A percentile compares a stretch with the other conserved stretches of the same genome.
Evolutionary conservation across 1,284 basidiomycete genomes (phyloP).

Genomic region (Mycena sp.): DNA sequence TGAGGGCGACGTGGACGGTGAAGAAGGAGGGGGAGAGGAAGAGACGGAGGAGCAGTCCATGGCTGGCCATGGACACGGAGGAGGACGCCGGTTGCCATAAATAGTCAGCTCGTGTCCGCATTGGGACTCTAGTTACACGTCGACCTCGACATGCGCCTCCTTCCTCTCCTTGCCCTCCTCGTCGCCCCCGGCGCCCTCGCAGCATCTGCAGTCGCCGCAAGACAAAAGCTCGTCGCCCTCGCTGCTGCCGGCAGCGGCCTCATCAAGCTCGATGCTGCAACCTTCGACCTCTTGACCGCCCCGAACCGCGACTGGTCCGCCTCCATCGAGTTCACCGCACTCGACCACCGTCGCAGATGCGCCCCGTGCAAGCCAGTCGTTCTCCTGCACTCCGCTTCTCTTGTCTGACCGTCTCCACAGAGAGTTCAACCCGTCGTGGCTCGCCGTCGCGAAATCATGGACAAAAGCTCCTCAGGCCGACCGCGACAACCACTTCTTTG

Average conservation of each 20-base stretch:
- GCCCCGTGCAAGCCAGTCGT: slow-evolving; percentile 76
- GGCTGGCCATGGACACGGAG: slow-evolving; percentile 38
- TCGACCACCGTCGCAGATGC: slow-evolving; percentile 82
- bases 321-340: slow-evolving; percentile 86
- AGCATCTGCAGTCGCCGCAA: slow-evolving; percentile 49
- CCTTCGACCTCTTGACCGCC: slow-evolving; percentile 80
- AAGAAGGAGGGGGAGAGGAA: slow-evolving; percentile 93
- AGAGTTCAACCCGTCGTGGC: slow-evolving; percentile 86
- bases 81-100: no score
- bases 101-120: no score
- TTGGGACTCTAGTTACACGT: slow-evolving; percentile 27
- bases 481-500: slow-evolving; percentile 89
- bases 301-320: slow-evolving; percentile 86
- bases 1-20: slow-evolving; percentile 89
- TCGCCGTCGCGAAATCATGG: slow-evolving; percentile 86
- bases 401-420: slow-evolving; percentile 51
- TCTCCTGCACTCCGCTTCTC: background rate
- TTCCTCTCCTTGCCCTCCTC: slow-evolving; percentile 56
- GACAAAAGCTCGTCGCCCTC: slow-evolving; percentile 67
- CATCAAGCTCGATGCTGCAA: slow-evolving; percentile 79
- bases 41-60: slow-evolving; percentile 86
- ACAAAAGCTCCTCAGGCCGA: slow-evolving; percentile 62
- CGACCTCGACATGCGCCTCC: slow-evolving; percentile 32
- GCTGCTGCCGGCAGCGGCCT: slow-evolving; percentile 79
- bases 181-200: slow-evolving; percentile 55